Percentiles rank a stretch among this genome's conserved stretches.
Evolutionary conservation across 805 yeast genomes (phyloP).

Genomic region (Saccharomycopsis synnaedendra): DNA sequence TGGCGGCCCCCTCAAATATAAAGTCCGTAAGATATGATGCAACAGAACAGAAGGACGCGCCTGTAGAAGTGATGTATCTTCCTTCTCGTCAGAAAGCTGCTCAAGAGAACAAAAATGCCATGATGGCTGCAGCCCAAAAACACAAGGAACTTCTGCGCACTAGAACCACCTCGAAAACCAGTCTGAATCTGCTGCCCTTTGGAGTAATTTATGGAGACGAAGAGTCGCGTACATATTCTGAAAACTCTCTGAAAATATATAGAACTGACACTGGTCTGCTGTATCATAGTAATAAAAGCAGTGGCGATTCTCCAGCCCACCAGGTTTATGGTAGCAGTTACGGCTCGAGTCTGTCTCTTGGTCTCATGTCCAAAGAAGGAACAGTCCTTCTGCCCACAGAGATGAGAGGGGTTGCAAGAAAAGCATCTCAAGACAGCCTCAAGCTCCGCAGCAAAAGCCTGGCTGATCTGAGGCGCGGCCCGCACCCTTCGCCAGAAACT

Average conservation of each 20-base stretch:
- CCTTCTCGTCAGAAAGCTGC: conserved; percentile 2
- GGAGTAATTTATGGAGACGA: conserved; percentile 13
- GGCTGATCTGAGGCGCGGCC: too few relatives aligned
- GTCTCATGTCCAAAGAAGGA: too few relatives aligned
- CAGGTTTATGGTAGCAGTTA: too few relatives aligned
- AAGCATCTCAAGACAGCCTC: too few relatives aligned
- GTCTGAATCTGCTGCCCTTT: conserved; percentile 4
- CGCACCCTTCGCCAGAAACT: too few relatives aligned
- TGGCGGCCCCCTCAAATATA: not conserved
- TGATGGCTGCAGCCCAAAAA: conserved; percentile 1
- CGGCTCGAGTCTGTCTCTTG: too few relatives aligned
- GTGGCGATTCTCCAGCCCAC: not conserved
- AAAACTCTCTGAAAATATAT: not conserved
- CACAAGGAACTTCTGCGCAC: not conserved
- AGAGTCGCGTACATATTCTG: too few relatives aligned
- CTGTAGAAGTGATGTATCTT: conserved; percentile 15
- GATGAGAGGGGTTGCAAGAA: too few relatives aligned
- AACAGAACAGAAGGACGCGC: conserved; percentile 15
- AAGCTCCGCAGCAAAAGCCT: too few relatives aligned
- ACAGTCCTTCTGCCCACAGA: too few relatives aligned
- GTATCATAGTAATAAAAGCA: conserved; percentile 6
- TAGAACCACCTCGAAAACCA: not conserved
- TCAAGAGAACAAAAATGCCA: not conserved
- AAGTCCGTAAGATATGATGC: conserved; percentile 12
- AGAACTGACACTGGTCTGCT: conserved; percentile 4